Conservation (phyloP, 2,329 filamentous ascomycete genomes). For the Calycina marina region DNA sequence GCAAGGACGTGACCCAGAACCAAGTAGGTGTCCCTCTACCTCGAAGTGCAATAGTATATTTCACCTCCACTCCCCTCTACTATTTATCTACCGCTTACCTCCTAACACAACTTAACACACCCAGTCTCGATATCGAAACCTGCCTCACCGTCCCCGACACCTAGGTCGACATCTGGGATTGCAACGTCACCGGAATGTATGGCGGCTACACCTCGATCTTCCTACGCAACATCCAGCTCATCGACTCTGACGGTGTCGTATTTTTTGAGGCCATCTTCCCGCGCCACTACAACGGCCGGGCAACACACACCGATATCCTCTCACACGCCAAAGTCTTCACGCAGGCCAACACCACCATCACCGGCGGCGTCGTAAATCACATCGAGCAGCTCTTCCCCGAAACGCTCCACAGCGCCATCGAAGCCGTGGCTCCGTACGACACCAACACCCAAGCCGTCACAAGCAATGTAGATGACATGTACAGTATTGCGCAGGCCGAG, state of each 20-base stretch:
- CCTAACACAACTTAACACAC: no score
- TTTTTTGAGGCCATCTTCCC: constrained; percentile 29
- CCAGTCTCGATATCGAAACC: constrained; percentile 25
- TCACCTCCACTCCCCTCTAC: no score
- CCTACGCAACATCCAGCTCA: constrained; percentile 27
- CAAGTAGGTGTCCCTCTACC: constrained; percentile 1
- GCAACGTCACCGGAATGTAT: constrained; percentile 27
- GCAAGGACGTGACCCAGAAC: constrained; percentile 25
- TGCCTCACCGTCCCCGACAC: constrained; percentile 24
- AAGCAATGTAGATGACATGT: constrained; percentile 32
- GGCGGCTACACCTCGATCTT: constrained; percentile 22
- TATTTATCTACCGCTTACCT: no score
- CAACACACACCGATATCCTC: constrained; percentile 32
- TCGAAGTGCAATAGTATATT: not conserved
- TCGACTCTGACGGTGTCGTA: constrained; percentile 26
- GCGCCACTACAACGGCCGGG: constrained; percentile 31
- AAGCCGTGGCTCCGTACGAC: constrained; percentile 29
- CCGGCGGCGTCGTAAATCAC: constrained; percentile 34
- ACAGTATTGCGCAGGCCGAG: constrained; percentile 29
- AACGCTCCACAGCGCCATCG: constrained; percentile 31
- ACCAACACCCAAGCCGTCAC: constrained; percentile 29
- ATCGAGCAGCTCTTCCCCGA: constrained; percentile 46
- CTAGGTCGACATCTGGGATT: constrained; percentile 27
- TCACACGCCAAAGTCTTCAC: constrained; percentile 22
- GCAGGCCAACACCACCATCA: constrained; percentile 26